Conservation (phyloP, 1,284 basidiomycete genomes). For the Pseudozyma sp. region DNA sequence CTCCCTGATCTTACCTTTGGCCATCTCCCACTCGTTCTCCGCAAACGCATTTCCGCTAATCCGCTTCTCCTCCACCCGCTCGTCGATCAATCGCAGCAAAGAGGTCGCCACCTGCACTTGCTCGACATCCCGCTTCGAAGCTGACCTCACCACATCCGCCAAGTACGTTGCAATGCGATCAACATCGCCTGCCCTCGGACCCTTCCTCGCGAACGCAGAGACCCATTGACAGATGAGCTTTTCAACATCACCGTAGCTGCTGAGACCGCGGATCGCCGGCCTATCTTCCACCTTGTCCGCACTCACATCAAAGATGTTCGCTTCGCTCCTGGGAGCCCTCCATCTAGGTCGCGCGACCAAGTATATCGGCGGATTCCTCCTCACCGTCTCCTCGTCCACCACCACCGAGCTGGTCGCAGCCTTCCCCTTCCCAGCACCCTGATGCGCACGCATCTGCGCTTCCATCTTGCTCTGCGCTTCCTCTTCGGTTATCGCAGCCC, state of each 20-base stretch:
- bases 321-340: not conserved
- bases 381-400: constrained; percentile 19
- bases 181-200: constrained; percentile 54
- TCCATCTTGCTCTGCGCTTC: constrained; percentile 22
- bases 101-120: constrained; percentile 22
- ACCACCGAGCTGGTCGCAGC: not conserved
- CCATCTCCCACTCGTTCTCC: constrained; percentile 16
- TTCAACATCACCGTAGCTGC: constrained; percentile 17
- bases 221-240: constrained; percentile 49
- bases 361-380: constrained; percentile 26
- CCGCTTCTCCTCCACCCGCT: not conserved
- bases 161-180: constrained; percentile 32
- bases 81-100: constrained; percentile 17
- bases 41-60: not conserved
- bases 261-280: constrained; percentile 38
- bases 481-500: constrained; percentile 31
- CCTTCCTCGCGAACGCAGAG: constrained; percentile 27
- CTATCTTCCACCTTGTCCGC: not conserved
- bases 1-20: constrained; percentile 10
- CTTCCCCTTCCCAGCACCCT: constrained; percentile 6
- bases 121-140: constrained; percentile 11
- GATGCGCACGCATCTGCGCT: constrained; percentile 15
- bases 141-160: constrained; percentile 12
- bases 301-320: constrained; percentile 17
- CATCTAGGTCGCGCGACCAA: constrained; percentile 17